Base-by-base conservation (phyloP, 306 rosid species). In the Vicia sativa region DNA sequence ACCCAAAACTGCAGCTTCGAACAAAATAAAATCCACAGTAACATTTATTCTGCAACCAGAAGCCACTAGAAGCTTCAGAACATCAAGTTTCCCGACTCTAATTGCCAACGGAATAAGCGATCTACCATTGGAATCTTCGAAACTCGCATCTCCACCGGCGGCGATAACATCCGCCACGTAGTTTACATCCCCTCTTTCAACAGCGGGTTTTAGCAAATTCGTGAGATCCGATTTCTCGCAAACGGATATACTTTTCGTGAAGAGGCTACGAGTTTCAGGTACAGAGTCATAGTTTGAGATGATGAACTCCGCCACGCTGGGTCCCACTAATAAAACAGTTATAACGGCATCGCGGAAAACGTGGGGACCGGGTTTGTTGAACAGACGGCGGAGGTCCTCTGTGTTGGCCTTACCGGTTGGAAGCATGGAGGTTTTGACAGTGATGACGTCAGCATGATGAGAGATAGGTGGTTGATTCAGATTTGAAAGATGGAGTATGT, bases 271-370 rank as follows among this genome's bases (percentile, higher is more conserved):
- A 16, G 68, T 59, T 28, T 80, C 69, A 0, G 69, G 61, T 55
- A 58, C 26, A 0, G 28, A 11, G 0, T 39, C 44, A 18, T 19
- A 42, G 15, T 61, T 72, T 28, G 80, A 62, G 63, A 90, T 65
- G 10, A 93, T 84, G 62, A 63, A 85, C 29, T 82, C 84, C 3
- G 83, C 87, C 9, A 81, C 86, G 1, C 74, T 65, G 38, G 85
- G 90, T 14, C 98, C 98, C 11, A 86, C 86, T 7, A 88, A 75
- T 44, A 76, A 57, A 71, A 93, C 39, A 16, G 86, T 82, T 50
- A 93, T 29, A 43, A 78, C 64, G 28, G 96, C 98, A 76, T 93
- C 98, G 9, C 78, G 77, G 83, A 93, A 93, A 65, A 93, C 83
- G 67, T 90, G 97, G 7, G 83, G 88, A 0, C 98, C 98, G 0